A percentile compares a stretch with the other conserved stretches of the same genome.
Evolutionary conservation across 1,139 yeast species (phyloP).

Genomic region (Scheffersomyces quercinus): DNA sequence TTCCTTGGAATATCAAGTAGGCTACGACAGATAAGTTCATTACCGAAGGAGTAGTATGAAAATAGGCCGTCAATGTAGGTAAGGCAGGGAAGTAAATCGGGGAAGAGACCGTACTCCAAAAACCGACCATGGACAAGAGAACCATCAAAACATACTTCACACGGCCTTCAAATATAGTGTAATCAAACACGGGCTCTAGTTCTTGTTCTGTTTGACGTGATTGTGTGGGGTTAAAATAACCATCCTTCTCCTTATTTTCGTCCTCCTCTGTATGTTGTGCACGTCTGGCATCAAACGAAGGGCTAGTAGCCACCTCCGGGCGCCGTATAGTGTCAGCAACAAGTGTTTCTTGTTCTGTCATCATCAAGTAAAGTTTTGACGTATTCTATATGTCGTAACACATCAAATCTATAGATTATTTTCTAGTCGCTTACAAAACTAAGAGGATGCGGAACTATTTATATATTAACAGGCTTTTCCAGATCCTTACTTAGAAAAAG

Average conservation of each 20-base stretch:
- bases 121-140: conserved; percentile 32
- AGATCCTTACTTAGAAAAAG: no score
- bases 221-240: background rate
- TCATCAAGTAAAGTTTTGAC: no score
- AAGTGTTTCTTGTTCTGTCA: no score
- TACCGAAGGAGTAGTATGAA: conserved; percentile 23
- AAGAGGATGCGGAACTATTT: no score
- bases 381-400: background rate
- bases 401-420: no score
- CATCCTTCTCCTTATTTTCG: background rate
- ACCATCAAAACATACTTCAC: conserved; percentile 20
- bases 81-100: conserved; percentile 46
- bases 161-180: conserved; percentile 14
- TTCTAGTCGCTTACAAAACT: no score
- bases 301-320: no score
- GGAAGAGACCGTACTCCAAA: conserved; percentile 42
- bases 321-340: no score
- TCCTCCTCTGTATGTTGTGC: background rate
- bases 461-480: no score
- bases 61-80: conserved; percentile 32
- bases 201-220: background rate
- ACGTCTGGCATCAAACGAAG: no score
- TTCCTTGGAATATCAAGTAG: conserved; percentile 38
- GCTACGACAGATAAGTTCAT: conserved; percentile 40
- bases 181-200: conserved; percentile 1